Percentiles rank a stretch among this genome's conserved stretches.
phyloP scores from a whole-genome alignment of 2,329 filamentous ascomycete genomes.

The Hymenoscyphus fraxineus region DNA sequence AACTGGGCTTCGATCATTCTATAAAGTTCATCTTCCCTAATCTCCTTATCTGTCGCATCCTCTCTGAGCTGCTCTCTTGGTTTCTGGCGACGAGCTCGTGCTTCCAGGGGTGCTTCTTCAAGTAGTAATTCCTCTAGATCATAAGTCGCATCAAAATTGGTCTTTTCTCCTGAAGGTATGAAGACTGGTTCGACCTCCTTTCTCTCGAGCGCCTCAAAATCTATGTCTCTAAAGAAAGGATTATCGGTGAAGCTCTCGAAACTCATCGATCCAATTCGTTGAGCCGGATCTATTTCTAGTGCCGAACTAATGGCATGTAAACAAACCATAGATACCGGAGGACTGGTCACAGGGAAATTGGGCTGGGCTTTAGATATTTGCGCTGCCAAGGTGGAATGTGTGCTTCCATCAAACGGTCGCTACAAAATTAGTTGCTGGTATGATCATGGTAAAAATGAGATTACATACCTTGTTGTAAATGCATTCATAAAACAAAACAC shows the following conservation, averaged over 20 bases:
- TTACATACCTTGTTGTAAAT: conserved; percentile 89
- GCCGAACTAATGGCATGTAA: conserved; percentile 83
- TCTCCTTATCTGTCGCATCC: conserved; percentile 92
- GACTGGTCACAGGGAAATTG: conserved; percentile 87
- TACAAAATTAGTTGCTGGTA: conserved; percentile 37
- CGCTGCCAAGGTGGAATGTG: conserved; percentile 73
- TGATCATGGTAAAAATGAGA: not conserved
- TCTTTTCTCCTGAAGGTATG: conserved; percentile 91
- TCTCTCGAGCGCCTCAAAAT: conserved; percentile 78
- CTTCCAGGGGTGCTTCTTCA: conserved; percentile 92
- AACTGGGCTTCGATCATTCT: conserved; percentile 93
- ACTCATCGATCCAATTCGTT: conserved; percentile 75
- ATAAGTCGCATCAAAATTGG: conserved; percentile 98
- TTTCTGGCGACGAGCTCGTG: conserved; percentile 87
- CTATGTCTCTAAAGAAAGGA: conserved; percentile 81
- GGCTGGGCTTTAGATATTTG: conserved; percentile 79
- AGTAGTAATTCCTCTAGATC: conserved; percentile 90
- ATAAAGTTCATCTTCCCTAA: conserved; percentile 89
- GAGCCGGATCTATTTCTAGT: conserved; percentile 73
- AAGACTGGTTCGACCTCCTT: conserved; percentile 92
- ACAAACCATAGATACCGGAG: conserved; percentile 83
- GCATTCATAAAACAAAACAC: conserved; percentile 98
- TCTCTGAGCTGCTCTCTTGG: conserved; percentile 87
- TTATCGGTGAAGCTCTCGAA: conserved; percentile 85
- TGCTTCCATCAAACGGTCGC: conserved; percentile 90